Conservation (phyloP, 179 eudicot genomes). For the Heliamphora ciliata region DNA sequence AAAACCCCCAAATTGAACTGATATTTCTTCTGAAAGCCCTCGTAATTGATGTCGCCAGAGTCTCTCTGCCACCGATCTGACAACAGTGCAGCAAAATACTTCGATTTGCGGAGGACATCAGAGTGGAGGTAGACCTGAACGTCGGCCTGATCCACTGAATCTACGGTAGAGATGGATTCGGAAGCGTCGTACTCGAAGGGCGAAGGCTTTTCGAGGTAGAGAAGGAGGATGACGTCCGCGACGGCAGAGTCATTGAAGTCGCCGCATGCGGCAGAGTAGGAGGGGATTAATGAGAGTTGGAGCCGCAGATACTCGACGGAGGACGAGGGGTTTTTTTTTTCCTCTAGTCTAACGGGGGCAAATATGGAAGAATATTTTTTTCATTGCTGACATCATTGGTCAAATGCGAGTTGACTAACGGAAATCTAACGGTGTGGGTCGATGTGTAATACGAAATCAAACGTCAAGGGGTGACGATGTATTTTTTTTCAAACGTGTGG, state of each 20-base stretch:
- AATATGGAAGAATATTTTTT: too few relatives aligned
- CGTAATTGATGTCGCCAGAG: constrained; percentile 12
- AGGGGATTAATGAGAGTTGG: constrained; percentile 9
- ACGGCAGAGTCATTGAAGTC: constrained; percentile 61
- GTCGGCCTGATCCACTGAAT: constrained; percentile 26
- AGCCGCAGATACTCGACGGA: constrained; percentile 10
- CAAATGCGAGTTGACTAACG: too few relatives aligned
- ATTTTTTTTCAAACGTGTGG: too few relatives aligned
- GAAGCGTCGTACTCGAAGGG: constrained; percentile 26
- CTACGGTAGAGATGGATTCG: constrained; percentile 23
- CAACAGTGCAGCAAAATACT: constrained; percentile 57
- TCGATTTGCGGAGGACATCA: constrained; percentile 41
- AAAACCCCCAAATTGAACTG: constrained; percentile 27
- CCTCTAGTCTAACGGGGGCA: too few relatives aligned
- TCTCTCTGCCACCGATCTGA: constrained; percentile 74
- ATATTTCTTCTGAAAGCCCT: neutral
- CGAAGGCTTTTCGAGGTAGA: constrained; percentile 28
- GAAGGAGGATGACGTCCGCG: constrained; percentile 73
- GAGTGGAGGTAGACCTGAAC: constrained; percentile 62
- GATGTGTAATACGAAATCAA: too few relatives aligned
- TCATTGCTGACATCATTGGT: too few relatives aligned
- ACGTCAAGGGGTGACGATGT: too few relatives aligned
- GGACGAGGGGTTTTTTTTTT: neutral
- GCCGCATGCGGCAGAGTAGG: neutral
- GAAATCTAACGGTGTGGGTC: too few relatives aligned